These are phyloP conservation scores for Domatiomyces catenatus DNA, from an alignment of 2,329 filamentous ascomycete species.

Conservation along the genomic window DNA sequence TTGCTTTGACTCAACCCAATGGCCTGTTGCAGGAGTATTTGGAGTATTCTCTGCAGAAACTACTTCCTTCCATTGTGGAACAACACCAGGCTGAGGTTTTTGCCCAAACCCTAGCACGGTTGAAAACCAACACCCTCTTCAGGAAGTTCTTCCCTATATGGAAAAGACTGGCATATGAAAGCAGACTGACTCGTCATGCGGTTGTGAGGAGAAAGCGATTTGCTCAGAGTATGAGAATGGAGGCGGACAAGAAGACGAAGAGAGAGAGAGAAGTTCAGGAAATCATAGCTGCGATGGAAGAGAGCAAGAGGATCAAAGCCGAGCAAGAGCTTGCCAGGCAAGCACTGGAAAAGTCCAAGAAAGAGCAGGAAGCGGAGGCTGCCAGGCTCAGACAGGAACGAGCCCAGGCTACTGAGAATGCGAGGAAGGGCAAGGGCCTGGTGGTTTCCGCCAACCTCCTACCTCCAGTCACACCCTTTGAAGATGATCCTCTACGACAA, in stretches of 20 bases:
- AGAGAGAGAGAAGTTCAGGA: constrained; percentile 12
- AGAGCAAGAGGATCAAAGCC: constrained; percentile 9
- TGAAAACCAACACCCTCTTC: constrained; percentile 20
- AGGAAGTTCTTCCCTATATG: constrained; percentile 25
- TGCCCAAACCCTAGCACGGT: constrained; percentile 11
- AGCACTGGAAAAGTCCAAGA: constrained; percentile 3
- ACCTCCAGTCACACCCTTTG: constrained; percentile 59
- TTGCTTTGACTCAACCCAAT: constrained; percentile 8
- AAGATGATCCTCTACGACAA: background rate
- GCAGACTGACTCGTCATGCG: constrained; percentile 22
- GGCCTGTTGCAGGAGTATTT: constrained; percentile 13
- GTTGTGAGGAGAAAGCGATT: constrained; percentile 23
- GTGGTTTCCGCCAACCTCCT: constrained; percentile 55
- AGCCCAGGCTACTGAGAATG: background rate
- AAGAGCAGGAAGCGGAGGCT: constrained; percentile 6
- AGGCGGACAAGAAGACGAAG: constrained; percentile 11
- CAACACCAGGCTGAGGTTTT: constrained; percentile 8
- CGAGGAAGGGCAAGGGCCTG: constrained; percentile 14
- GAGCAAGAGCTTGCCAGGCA: constrained; percentile 1
- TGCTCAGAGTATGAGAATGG: constrained; percentile 13
- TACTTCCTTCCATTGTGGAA: constrained; percentile 7
- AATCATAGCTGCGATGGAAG: constrained; percentile 12
- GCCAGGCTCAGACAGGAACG: constrained; percentile 2
- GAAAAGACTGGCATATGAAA: constrained; percentile 23
- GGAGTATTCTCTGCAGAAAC: constrained; percentile 9